Percentiles rank a stretch among this genome's conserved stretches.
These are phyloP conservation scores for Castanospermum australe DNA, from an alignment of 306 rosid genomes.

Conservation along the genomic window DNA sequence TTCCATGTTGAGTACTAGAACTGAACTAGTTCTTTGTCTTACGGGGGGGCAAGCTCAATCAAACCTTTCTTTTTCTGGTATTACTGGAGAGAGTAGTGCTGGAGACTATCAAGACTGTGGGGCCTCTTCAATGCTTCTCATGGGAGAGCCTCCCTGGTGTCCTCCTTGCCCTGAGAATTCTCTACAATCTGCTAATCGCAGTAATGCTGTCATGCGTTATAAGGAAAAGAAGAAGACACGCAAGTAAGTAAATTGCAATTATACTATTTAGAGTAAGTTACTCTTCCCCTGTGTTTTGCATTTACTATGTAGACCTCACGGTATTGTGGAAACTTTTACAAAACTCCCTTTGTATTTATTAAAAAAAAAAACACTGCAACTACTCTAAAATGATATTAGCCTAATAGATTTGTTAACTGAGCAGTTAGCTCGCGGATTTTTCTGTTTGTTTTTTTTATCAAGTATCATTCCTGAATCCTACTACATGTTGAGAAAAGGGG, in stretches of 20 bases:
- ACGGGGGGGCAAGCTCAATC: conserved; percentile 57
- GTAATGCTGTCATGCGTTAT: conserved; percentile 88
- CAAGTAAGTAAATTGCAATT: conserved; percentile 53
- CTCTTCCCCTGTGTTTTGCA: too few relatives aligned
- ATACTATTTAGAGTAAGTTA: too few relatives aligned
- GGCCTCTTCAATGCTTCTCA: conserved; percentile 76
- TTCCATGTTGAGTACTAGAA: conserved; percentile 71
- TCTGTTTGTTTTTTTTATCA: too few relatives aligned
- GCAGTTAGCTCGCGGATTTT: too few relatives aligned
- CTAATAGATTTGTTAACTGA: too few relatives aligned
- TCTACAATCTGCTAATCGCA: conserved; percentile 77
- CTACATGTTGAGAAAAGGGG: too few relatives aligned
- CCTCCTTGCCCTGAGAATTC: conserved; percentile 68
- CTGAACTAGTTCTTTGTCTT: conserved; percentile 69
- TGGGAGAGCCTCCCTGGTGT: conserved; percentile 96
- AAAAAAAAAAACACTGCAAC: too few relatives aligned
- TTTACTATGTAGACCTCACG: too few relatives aligned
- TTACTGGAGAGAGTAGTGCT: conserved; percentile 61
- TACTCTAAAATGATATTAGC: too few relatives aligned
- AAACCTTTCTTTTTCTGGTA: conserved; percentile 76
- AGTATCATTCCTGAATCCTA: too few relatives aligned
- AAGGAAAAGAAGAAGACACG: conserved; percentile 93
- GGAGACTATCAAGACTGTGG: conserved; percentile 88
- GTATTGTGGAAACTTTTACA: too few relatives aligned
- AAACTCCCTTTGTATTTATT: too few relatives aligned